Conservation (phyloP, 768 basidiomycete species). For the Pulveroboletus sp. region DNA sequence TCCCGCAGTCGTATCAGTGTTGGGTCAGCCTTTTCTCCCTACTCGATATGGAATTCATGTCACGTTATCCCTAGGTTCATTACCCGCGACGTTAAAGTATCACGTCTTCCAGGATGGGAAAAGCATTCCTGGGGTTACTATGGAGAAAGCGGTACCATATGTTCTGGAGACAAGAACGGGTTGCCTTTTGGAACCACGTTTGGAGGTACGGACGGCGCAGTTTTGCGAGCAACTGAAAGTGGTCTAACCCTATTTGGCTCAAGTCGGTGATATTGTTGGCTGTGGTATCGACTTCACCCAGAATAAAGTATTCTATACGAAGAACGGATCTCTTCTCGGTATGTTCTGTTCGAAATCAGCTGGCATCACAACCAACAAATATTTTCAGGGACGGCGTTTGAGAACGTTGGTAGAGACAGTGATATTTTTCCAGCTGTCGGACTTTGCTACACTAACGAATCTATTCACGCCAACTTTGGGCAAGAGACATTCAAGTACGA, state of each 20-base stretch:
- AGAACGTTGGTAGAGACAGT: conserved; percentile 62
- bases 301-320: conserved; percentile 83
- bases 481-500: conserved; percentile 84
- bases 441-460: conserved; percentile 75
- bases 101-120: conserved; percentile 86
- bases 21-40: conserved; percentile 48
- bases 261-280: conserved; percentile 86
- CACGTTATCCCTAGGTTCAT: conserved; percentile 52
- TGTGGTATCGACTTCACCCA: conserved; percentile 90
- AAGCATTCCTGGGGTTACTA: conserved; percentile 88
- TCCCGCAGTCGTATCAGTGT: conserved; percentile 69
- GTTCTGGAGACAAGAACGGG: conserved; percentile 71
- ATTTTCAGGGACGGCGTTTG: conserved; percentile 60
- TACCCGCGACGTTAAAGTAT: conserved; percentile 58
- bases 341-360: not conserved
- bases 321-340: conserved; percentile 78
- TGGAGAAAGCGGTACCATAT: conserved; percentile 83
- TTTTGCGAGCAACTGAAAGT: not conserved
- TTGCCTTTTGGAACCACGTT: conserved; percentile 75
- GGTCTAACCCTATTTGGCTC: conserved; percentile 4
- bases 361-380: conserved; percentile 11
- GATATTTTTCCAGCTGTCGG: conserved; percentile 88
- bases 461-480: conserved; percentile 85
- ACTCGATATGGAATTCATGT: conserved; percentile 7
- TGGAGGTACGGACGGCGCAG: conserved; percentile 54